Conservation (phyloP, 495 filamentous ascomycete species). For the Penicillium roqueforti region DNA sequence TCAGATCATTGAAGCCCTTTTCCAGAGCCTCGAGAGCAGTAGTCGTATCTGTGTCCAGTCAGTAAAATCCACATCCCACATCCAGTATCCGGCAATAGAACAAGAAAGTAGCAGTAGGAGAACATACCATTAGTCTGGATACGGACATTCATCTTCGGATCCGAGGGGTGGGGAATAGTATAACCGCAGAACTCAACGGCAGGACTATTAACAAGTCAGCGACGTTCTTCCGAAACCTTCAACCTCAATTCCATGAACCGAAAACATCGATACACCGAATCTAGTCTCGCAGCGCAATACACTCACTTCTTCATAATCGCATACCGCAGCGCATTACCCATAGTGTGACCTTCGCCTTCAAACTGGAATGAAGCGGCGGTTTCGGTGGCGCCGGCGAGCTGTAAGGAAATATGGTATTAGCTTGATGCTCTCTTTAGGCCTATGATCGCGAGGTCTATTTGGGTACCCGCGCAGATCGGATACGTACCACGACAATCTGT, state of each 20-base stretch:
- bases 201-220: slow-evolving; percentile 52
- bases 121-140: slow-evolving; percentile 91
- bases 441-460: neutral
- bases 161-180: slow-evolving; percentile 94
- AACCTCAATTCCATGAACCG: no score
- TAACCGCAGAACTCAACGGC: slow-evolving; percentile 97
- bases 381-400: slow-evolving; percentile 65
- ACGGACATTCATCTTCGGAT: slow-evolving; percentile 90
- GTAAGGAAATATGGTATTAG: neutral
- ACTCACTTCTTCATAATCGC: slow-evolving; percentile 98
- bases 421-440: neutral
- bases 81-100: neutral
- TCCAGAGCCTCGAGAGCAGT: slow-evolving; percentile 79
- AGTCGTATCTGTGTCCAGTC: slow-evolving; percentile 57
- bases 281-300: neutral
- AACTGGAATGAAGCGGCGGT: slow-evolving; percentile 84
- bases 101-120: slow-evolving; percentile 8
- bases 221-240: no score
- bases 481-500: slow-evolving; percentile 54
- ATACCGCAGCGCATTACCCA: slow-evolving; percentile 90
- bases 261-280: neutral
- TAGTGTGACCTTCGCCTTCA: slow-evolving; percentile 84
- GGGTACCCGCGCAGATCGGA: neutral
- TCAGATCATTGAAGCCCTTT: slow-evolving; percentile 83
- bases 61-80: neutral